Evolutionary conservation across 441 rosid species (phyloP), one percentile per base, ranked within the genome.

Genomic region (Erysimum cheiri): DNA sequence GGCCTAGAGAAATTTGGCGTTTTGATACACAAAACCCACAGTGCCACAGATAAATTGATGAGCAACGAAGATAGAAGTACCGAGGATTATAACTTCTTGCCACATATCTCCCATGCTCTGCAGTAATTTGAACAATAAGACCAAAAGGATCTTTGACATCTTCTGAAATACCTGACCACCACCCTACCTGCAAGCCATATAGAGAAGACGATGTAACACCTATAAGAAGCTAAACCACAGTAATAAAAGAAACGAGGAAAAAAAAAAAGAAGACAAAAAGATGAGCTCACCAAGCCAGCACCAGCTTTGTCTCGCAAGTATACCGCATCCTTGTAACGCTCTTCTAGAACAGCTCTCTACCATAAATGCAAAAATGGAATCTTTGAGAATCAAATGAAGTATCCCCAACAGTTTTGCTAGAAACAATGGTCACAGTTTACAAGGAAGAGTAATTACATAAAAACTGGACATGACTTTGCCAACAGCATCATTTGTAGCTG

Each of bases 21-120:
- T n/a, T 33, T 39, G 53, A 69, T 63, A 32, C 35, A 31, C 8
- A 61, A 13, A 68, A 41, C 5, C 4, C 33, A 63, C 47, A 64
- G n/a, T 43, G 43, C 53, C 50, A 58, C 43, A 70, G 4, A 64
- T 36, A 35, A 47, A 19, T 8, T 24, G 46, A 41, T 64, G 54
- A 41, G 37, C 36, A 24, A 70, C 49, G 71, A 64, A 56, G 43
- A 64, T 19, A 70, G 32, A 55, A 58, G 62, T 87, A 94, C 99
- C 97, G 84, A 52, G 99, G 96, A 76, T 87, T 88, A 40, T 87
- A 92, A 79, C 94, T 88, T 82, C 91, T 84, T 35, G 97, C 99
- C 13, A 95, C 91, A 84, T 90, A 94, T 88, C 96, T 86, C 77
- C 97, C 99, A 82, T 94, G 94, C 81, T 94, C 99, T 13, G 99